Base-by-base conservation (phyloP, 2,329 filamentous ascomycete species). In the Dryadomyces sulphureus region DNA sequence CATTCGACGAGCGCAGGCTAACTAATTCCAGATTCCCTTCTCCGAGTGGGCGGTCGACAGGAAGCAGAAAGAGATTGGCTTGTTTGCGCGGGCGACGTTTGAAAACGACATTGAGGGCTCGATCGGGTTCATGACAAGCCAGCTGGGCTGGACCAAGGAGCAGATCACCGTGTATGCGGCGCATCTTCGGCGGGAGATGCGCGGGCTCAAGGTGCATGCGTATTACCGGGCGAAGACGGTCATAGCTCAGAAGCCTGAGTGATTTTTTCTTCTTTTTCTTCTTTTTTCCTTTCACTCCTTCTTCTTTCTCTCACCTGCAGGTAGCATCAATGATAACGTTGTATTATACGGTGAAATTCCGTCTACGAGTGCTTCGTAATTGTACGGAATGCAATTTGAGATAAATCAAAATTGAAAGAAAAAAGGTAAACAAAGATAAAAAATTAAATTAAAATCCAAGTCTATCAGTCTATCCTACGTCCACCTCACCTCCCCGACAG, bases 41-140 rank as follows among this genome's bases (percentile, higher is more conserved):
- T 60, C 60, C 0, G 44, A 51, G 1, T 65, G 63, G 63, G 57
- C 60, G 2, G 55, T 57, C 9, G 58, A 64, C 36, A 52, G 51
- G 12, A 51, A 55, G 20, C 34, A 53, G 30, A 56, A 53, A 50
- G 52, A 56, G 48, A 50, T 53, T 24, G 60, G 60, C 11, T 27
- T 39, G 38, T 55, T 53, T 24, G 36, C 41, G 9, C 25, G 45
- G 42, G 25, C 45, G 7, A 48, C 35, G 3, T 34, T 50, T 21
- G 47, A 47, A 21, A 41, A 45, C 39, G 51, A 53, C 38, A 43
- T 42, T 4, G 51, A 54, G 39, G 51, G 53, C 12, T 44, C 40
- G 16, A 41, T 52, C 9, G 30, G 49, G 12, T 48, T 49, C 41
- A 43, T 50, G 35, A 48, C 50, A 22, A 38, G 27, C 25, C 32